phyloP scores from a whole-genome alignment of 1,284 basidiomycete species.

The Puccinia triticina region DNA sequence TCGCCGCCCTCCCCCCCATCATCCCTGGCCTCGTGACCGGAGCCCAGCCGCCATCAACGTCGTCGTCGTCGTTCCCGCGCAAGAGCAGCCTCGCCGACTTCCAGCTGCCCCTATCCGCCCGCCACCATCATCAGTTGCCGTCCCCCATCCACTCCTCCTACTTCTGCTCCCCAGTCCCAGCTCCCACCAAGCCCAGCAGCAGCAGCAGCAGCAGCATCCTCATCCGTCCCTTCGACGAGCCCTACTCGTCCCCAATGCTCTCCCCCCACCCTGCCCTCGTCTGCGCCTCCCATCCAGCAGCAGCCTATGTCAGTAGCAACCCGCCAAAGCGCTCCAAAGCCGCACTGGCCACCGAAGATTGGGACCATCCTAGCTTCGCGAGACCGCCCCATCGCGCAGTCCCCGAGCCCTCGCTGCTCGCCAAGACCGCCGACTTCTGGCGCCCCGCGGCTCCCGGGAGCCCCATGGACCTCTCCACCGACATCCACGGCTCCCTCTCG shows the following conservation, averaged over 20 bases:
- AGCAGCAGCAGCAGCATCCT: not conserved
- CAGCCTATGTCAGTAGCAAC: not conserved
- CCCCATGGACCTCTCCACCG: not conserved
- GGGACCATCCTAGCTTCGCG: slow-evolving; percentile 49
- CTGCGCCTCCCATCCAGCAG: not conserved
- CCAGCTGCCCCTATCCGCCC: not conserved
- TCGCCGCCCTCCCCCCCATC: not conserved
- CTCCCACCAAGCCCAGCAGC: not conserved
- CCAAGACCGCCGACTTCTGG: not conserved
- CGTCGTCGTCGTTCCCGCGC: not conserved
- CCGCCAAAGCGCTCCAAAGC: slow-evolving; percentile 44
- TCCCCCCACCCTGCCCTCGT: not conserved
- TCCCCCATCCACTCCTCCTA: not conserved
- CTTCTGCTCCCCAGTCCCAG: slow-evolving; percentile 13
- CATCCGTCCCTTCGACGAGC: not conserved
- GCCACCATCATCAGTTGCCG: not conserved
- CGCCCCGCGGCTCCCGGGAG: not conserved
- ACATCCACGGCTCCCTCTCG: not conserved
- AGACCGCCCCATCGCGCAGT: slow-evolving; percentile 39
- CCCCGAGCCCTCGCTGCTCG: not conserved
- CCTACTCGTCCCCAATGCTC: not conserved
- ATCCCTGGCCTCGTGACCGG: not conserved
- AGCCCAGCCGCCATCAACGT: not conserved
- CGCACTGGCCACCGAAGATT: slow-evolving; percentile 30
- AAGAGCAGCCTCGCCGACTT: not conserved